Evolutionary conservation across 495 filamentous ascomycete genomes (phyloP), one percentile per base, ranked within the genome.

Genomic region (Trichoderma asperelloides): DNA sequence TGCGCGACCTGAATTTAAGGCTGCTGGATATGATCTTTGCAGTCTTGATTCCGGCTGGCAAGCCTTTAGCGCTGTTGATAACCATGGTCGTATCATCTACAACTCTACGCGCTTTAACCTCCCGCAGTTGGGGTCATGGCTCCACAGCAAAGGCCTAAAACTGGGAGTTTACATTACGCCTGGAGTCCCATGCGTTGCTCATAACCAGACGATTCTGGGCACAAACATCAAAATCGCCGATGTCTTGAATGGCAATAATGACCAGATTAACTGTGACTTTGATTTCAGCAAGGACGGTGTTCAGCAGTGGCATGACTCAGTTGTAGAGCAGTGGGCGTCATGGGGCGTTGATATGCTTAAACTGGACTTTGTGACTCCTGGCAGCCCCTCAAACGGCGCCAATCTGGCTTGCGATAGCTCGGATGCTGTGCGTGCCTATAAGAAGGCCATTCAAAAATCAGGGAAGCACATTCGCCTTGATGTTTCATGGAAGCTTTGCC

Each of bases 241-340:
- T 51, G 66, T 71, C 16, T 69, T 69, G 33, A 73, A 65, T 37
- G 72, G 72, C 63, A 71, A 73, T 27, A 69, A 71, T 28, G 69
- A 72, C 66, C 43, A 67, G 33, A 60, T 66, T 63, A 68, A 67
- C 33, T 75, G 73, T 55, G 68, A 76, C 62, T 76, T 70, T 40
- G 72, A 75, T 49, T 76, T 69, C 51, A 51, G 65, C 7, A 71
- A 75, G 28, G 40, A 67, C 18, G 70, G 68, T 18, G 69, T 71
- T 21, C 74, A 76, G 63, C 63, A 72, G 66, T 76, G 69, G 70
- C 74, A 76, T 40, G 67, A 76, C 49, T 75, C 74, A 18, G 68
- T 75, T 27, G 67, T 76, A 21, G 65, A 70, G 12, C 68, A 68
- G 41, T 74, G 69, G 66, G 70, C 70, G 21, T 72, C 70, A 5